These are phyloP conservation scores for Lepidium africanum DNA, from an alignment of 345 rosid species.

Conservation along the genomic window DNA sequence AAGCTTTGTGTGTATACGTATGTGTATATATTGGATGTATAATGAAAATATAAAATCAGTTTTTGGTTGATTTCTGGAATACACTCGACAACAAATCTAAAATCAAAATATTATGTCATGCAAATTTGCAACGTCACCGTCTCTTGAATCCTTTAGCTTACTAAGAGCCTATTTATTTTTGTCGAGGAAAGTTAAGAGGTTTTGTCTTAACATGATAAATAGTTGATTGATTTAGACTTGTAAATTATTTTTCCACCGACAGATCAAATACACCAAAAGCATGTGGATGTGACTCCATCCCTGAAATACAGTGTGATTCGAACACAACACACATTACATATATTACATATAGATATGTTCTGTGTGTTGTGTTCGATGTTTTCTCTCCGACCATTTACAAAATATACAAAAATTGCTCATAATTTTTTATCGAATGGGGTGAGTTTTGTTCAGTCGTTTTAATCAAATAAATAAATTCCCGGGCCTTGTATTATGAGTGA, in stretches of 20 bases:
- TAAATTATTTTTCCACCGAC: conserved; percentile 19
- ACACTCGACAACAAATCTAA: conserved; percentile 14
- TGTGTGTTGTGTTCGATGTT: conserved; percentile 6
- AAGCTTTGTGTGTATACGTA: too few species aligned
- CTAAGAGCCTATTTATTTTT: conserved; percentile 18
- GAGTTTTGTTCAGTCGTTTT: too few species aligned
- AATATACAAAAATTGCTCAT: background rate
- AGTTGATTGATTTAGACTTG: background rate
- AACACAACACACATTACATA: too few species aligned
- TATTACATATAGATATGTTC: too few species aligned
- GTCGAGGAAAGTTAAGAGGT: conserved; percentile 19
- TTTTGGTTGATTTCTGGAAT: background rate
- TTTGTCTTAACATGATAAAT: conserved; percentile 13
- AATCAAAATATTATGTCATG: conserved; percentile 15
- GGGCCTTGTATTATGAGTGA: too few species aligned
- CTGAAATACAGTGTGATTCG: background rate
- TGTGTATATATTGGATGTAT: too few species aligned
- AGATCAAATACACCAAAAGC: background rate
- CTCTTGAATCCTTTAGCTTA: conserved; percentile 3
- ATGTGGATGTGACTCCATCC: conserved; percentile 4
- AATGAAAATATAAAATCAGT: too few species aligned
- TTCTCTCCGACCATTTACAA: background rate
- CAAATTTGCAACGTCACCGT: conserved; percentile 11
- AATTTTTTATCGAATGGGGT: too few species aligned
- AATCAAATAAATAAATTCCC: too few species aligned